A percentile compares a stretch with the other conserved stretches of the same genome.
Conservation (phyloP, 352 stramenopile genomes). For the Pythium vanterpoolii region DNA sequence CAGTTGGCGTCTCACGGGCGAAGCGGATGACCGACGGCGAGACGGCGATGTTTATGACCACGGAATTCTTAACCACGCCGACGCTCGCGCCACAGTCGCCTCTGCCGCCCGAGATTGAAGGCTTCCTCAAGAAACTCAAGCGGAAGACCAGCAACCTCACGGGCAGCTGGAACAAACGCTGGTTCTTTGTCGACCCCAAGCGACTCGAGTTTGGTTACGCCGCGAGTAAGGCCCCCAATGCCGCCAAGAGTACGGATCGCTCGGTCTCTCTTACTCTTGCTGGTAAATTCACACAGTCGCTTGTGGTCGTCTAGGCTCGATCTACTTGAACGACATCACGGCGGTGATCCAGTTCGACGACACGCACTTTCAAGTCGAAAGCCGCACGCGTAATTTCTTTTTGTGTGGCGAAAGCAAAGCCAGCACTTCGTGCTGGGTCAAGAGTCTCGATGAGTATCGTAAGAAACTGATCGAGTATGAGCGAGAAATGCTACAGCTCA, state of each 20-base stretch:
- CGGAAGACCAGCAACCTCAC: slow-evolving; percentile 76
- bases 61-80: slow-evolving; percentile 8
- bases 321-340: slow-evolving; percentile 86
- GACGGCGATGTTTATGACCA: slow-evolving; percentile 5
- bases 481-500: slow-evolving; percentile 46
- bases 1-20: slow-evolving; percentile 4
- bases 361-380: slow-evolving; percentile 84
- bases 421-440: slow-evolving; percentile 74
- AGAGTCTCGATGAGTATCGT: slow-evolving; percentile 78
- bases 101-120: slow-evolving; percentile 72
- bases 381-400: slow-evolving; percentile 81
- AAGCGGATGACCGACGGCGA: background rate
- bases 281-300: background rate
- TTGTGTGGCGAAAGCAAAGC: slow-evolving; percentile 83
- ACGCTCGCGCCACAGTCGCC: slow-evolving; percentile 41
- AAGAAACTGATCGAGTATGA: slow-evolving; percentile 66
- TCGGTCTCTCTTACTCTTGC: background rate
- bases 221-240: slow-evolving; percentile 37
- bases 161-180: slow-evolving; percentile 83
- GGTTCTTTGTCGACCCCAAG: slow-evolving; percentile 82
- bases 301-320: slow-evolving; percentile 42
- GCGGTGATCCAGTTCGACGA: slow-evolving; percentile 83
- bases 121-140: slow-evolving; percentile 87
- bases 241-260: slow-evolving; percentile 36
- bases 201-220: slow-evolving; percentile 76